These are phyloP conservation scores for Dipsacomyces acuminosporus DNA, from an alignment of 371 early-diverging fungal genomes.

Conservation along the genomic window DNA sequence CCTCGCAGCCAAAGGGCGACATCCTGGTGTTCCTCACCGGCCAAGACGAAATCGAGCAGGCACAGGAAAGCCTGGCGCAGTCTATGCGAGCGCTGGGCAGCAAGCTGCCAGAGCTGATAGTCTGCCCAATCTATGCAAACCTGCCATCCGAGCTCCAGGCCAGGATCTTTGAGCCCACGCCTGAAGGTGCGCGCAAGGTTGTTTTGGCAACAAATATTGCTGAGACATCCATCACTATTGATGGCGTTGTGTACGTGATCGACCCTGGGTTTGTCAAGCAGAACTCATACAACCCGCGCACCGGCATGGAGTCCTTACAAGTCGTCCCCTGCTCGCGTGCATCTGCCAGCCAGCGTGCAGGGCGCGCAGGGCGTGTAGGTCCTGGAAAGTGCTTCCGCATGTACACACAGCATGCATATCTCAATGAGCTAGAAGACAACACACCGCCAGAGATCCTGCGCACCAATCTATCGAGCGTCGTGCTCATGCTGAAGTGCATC, in stretches of 20 bases:
- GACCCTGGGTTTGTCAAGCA: conserved; percentile 96
- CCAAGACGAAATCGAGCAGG: conserved; percentile 98
- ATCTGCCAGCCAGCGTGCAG: conserved; percentile 95
- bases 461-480: conserved; percentile 87
- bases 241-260: conserved; percentile 67
- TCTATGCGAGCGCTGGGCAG: conserved; percentile 81
- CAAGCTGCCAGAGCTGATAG: conserved; percentile 84
- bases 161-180: conserved; percentile 96
- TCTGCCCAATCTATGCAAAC: conserved; percentile 94
- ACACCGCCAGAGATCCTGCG: conserved; percentile 96
- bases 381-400: conserved; percentile 98
- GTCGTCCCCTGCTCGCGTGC: conserved; percentile 90
- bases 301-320: conserved; percentile 94
- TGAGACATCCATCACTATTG: conserved; percentile 98
- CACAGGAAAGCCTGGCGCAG: conserved; percentile 75
- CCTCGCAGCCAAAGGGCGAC: conserved; percentile 84
- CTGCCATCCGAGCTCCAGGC: conserved; percentile 90
- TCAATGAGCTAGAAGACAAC: conserved; percentile 90
- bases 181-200: conserved; percentile 91
- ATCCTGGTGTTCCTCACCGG: conserved; percentile 98
- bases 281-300: conserved; percentile 88
- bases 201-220: conserved; percentile 99
- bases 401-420: conserved; percentile 93
- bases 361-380: conserved; percentile 96
- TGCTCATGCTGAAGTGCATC: conserved; percentile 85